Evolutionary conservation across 345 rosid species (phyloP), one percentile per base, ranked within the genome.

Genomic region (Eucalyptus polyanthemos): DNA sequence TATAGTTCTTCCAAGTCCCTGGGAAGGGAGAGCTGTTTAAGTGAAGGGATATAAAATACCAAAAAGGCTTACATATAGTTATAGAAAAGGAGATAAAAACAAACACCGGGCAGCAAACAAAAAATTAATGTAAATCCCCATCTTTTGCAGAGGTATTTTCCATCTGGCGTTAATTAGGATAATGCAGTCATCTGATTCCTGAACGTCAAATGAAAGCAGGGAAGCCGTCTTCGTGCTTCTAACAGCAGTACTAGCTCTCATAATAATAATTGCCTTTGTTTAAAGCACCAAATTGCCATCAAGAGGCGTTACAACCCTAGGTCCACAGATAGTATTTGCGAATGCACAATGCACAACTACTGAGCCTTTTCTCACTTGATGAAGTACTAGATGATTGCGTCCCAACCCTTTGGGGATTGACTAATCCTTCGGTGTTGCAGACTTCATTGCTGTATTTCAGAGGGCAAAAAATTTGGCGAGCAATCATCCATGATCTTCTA

Each of bases 381-480:
- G 60, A 53, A 49, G 44, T 86, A 29, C 27, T 50, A 86, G 58
- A 50, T n/a, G 85, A 86, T 92, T 88, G 90, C 88, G 80, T 22
- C 29, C 29, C 85, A 37, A 76, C 27, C 47, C 47, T 10, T 72
- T 72, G 8, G 27, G 85, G 2, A 40, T 22, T 21, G 85, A 87
- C 24, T 29, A 27, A 86, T 87, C 72, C 88, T 87, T 87, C 86
- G 29, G 16, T 37, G 34, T 88, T 92, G 92, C 98, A 97, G 99
- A 94, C 96, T 65, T 95, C 98, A 86, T 86, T 94, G 83, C 96
- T 97, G 90, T 95, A 96, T 93, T 97, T 97, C 94, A 97, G 95
- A 94, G 99, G 99, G 86, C 96, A 97, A 89, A 94, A 81, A 89
- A 98, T 97, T 53, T 98, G 98, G 98, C 94, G 94, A 89, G 98